Base-by-base conservation (phyloP, 1,284 basidiomycete species). In the Rhodotorula sp. region DNA sequence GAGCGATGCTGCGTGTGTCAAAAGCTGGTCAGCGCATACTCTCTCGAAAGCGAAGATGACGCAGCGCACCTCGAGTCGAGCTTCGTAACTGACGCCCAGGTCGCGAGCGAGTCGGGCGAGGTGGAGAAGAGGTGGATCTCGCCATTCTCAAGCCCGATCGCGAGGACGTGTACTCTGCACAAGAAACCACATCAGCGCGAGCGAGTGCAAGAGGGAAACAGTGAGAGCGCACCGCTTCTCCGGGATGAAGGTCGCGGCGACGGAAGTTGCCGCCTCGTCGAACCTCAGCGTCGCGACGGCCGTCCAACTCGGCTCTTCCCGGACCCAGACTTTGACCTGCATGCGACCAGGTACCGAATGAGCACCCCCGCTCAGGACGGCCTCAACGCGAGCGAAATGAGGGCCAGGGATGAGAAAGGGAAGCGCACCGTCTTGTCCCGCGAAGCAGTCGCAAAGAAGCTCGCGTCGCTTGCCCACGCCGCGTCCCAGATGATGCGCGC, bases 401-500 rank as follows among this genome's bases (percentile, higher is more conserved):
- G n/a, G n/a, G n/a, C n/a, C n/a, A n/a, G n/a, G n/a, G n/a, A n/a
- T n/a, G n/a, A n/a, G n/a, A n/a, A n/a, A 54, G 37, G 19, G 39
- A 21, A 25, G 50, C 78, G 22, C 13, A 92, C 94, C n/a, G 90
- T 93, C 84, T 96, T 98, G 82, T 99, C 96, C 58, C 97, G 86
- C 10, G 94, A 95, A 1, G 93, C 95, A 1, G 97, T 99, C 3
- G 88, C 94, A 80, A 99, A 99, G 12, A 89, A 78, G 70, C 88
- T 85, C 9, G 87, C 87, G 76, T 91, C 88, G 3, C 81, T 78
- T 1, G 89, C 85, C 92, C 94, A 99, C 34, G 88, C 87, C 78
- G 90, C 91, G 81, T 99, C 97, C 92, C 97, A 96, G 53, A 99
- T 90, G 79, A 99, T 97, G 44, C 97, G 87, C 1, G 88, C 86